Percentiles rank a stretch among this genome's conserved stretches.
Conservation (phyloP, 257 asterid genomes). For the Solanum pennellii region DNA sequence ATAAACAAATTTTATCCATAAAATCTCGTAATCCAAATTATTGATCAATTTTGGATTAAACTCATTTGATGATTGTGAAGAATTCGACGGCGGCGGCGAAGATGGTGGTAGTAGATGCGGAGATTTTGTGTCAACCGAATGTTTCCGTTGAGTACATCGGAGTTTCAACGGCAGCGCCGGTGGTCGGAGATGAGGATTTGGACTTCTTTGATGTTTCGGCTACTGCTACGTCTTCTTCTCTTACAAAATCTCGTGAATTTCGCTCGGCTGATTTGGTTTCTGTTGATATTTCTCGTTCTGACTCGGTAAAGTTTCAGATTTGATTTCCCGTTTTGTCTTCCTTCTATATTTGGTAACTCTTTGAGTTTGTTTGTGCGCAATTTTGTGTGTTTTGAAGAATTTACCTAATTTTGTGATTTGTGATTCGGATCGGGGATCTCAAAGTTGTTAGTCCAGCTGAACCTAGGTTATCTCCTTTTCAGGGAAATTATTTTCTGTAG, state of each 20-base stretch:
- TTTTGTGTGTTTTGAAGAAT: neutral
- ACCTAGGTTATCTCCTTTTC: neutral
- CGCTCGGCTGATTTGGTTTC: neutral
- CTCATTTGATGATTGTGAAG: neutral
- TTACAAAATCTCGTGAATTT: neutral
- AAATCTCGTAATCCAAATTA: neutral
- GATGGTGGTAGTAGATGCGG: conserved; percentile 5
- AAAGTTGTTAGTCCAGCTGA: neutral
- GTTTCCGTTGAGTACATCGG: conserved; percentile 22
- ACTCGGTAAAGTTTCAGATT: conserved; percentile 15
- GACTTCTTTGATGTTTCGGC: conserved; percentile 5
- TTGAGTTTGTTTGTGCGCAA: neutral
- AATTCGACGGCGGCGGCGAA: conserved; percentile 12
- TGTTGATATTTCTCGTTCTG: conserved; percentile 18
- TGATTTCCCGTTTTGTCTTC: neutral
- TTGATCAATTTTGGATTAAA: neutral
- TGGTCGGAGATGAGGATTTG: neutral
- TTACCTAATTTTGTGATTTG: neutral
- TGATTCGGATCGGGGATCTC: neutral
- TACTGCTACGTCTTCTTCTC: neutral
- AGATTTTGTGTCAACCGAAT: conserved; percentile 12
- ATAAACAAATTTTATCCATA: neutral
- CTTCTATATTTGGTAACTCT: neutral
- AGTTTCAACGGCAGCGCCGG: neutral
- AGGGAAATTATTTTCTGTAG: neutral